A percentile compares a stretch with the other conserved stretches of the same genome.
Conservation (phyloP, 148 eudicot species). For the Persicaria maculosa region DNA sequence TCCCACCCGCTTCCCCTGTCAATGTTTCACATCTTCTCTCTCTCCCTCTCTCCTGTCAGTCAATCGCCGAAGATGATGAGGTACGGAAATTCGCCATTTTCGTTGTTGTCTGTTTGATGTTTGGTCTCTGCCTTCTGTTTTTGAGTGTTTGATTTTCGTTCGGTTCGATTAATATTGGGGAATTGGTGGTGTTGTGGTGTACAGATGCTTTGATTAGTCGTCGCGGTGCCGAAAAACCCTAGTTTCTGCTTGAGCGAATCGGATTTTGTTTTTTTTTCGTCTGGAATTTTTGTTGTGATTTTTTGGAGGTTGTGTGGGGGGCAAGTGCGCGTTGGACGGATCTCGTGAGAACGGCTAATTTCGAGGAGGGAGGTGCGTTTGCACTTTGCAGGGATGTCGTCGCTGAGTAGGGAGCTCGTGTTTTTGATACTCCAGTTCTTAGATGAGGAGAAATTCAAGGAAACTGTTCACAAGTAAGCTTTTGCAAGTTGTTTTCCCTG, state of each 20-base stretch:
- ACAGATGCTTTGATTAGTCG: neutral
- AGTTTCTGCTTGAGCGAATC: neutral
- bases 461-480: slow-evolving; percentile 10
- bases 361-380: neutral
- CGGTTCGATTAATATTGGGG: neutral
- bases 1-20: neutral
- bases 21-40: slow-evolving; percentile 3
- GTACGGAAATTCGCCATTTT: neutral
- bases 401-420: slow-evolving; percentile 13
- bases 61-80: slow-evolving; percentile 4
- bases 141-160: neutral
- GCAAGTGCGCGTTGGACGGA: neutral
- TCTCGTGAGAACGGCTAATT: neutral
- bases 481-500: neutral
- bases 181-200: neutral
- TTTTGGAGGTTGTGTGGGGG: neutral
- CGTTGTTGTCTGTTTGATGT: neutral
- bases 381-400: slow-evolving; percentile 3
- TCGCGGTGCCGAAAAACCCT: neutral
- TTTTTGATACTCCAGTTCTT: slow-evolving; percentile 14
- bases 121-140: neutral
- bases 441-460: slow-evolving; percentile 15
- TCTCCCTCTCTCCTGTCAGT: neutral
- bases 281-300: neutral
- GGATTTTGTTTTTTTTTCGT: neutral